These are phyloP conservation scores for Globisporangium perplexum DNA, from an alignment of 352 stramenopile genomes.

Conservation along the genomic window DNA sequence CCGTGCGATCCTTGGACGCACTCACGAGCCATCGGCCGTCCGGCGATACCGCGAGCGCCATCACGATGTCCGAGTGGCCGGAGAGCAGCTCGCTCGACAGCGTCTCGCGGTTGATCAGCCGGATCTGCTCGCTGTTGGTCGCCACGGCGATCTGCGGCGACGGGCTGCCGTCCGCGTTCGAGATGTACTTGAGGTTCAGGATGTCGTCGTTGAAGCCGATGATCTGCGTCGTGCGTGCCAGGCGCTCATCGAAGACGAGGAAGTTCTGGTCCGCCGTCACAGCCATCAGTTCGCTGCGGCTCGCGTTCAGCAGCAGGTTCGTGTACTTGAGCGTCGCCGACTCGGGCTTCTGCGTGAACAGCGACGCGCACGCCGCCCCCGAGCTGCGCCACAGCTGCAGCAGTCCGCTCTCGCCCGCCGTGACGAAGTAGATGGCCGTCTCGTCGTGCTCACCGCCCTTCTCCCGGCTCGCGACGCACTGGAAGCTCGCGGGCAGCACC, in stretches of 20 bases:
- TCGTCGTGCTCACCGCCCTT: constrained; percentile 31
- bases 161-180: constrained; percentile 42
- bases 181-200: constrained; percentile 95
- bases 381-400: constrained; percentile 74
- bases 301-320: constrained; percentile 44
- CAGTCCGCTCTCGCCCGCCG: constrained; percentile 89
- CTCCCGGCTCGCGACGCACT: constrained; percentile 28
- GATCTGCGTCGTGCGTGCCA: constrained; percentile 69
- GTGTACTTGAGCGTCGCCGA: constrained; percentile 45
- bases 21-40: constrained; percentile 90
- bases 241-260: constrained; percentile 67
- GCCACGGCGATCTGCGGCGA: constrained; percentile 89
- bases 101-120: constrained; percentile 89
- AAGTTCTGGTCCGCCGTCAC: constrained; percentile 87
- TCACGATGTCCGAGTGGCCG: constrained; percentile 97
- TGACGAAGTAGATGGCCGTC: constrained; percentile 88
- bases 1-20: constrained; percentile 93
- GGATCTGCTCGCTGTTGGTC: constrained; percentile 95
- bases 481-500: constrained; percentile 71
- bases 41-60: constrained; percentile 91
- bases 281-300: constrained; percentile 60
- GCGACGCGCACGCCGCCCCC: constrained; percentile 25
- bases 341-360: constrained; percentile 46
- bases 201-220: constrained; percentile 98
- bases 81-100: constrained; percentile 94